Base-by-base conservation (phyloP, 345 rosid genomes). In the Hibiscus tridactylites region DNA sequence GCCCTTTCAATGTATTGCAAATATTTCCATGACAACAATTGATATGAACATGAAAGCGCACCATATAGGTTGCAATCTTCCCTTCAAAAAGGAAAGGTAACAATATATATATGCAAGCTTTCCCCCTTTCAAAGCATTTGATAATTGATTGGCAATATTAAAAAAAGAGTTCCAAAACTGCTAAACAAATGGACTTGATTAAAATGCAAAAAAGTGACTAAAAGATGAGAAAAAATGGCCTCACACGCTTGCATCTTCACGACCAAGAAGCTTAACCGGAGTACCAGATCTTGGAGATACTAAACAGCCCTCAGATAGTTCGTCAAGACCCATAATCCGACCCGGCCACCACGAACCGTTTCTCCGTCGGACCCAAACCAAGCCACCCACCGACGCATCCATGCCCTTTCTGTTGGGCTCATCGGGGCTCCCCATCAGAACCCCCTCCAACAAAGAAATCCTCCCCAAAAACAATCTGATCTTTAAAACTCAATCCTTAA, bases 261-360 rank as follows among this genome's bases (percentile, higher is more conserved):
- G 97, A 44, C 99, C 94, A 12, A 95, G 90, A 74, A 95, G 98
- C 87, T 90, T 92, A 61, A 95, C 96, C 0, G 99, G 98, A 63
- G 97, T 89, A 77, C 99, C 99, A 17, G 83, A 77, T 92, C 86
- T 87, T 17, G 96, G 88, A 35, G 96, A 86, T 71, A 85, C 89
- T 85, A 88, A 80, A 72, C 90, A 88, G 44, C 81, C 83, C 50
- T 87, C 90, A 57, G 92, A 81, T 65, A 95, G 70, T 78, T 95
- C 90, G 19, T 92, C 88, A 10, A 80, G 81, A 61, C 87, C 81
- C 83, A 95, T 77, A 76, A 87, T 89, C 81, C 87, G 89, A 60
- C 97, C 99, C 0, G 99, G 99, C 99, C 99, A 95, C 99, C 99
- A 95, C 10, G 98, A 90, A 33, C 98, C 99, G 76, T 96, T 96